Percentiles rank a stretch among this genome's conserved stretches.
Evolutionary conservation across 345 rosid genomes (phyloP).

Genomic region (Ricinus communis): DNA sequence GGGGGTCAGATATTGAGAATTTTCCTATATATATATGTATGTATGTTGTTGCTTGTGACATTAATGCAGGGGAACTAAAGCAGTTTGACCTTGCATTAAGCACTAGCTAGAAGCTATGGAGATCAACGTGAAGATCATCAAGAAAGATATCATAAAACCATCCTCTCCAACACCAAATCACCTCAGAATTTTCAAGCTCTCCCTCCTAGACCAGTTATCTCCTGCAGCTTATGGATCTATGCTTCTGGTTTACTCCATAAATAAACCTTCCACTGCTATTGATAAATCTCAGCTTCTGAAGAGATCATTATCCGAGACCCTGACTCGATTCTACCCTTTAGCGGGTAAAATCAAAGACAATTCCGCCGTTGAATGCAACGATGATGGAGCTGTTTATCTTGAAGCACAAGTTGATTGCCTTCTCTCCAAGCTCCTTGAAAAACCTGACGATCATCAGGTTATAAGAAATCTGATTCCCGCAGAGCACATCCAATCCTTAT

Average conservation of each 20-base stretch:
- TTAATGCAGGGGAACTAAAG: too few relatives aligned
- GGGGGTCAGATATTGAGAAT: too few relatives aligned
- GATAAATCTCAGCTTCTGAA: slow-evolving; percentile 22
- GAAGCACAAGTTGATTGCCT: slow-evolving; percentile 32
- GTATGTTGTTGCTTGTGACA: too few relatives aligned
- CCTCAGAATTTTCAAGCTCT: slow-evolving; percentile 16
- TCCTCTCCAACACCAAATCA: slow-evolving; percentile 17
- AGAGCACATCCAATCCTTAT: slow-evolving; percentile 9
- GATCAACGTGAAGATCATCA: not conserved
- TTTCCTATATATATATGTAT: too few relatives aligned
- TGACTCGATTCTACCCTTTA: slow-evolving; percentile 44
- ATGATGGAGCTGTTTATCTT: slow-evolving; percentile 38
- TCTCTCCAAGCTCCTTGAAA: slow-evolving; percentile 32
- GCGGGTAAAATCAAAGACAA: slow-evolving; percentile 23
- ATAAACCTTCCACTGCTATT: not conserved
- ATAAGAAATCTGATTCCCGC: slow-evolving; percentile 33
- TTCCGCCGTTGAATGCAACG: slow-evolving; percentile 30
- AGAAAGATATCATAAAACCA: slow-evolving; percentile 16
- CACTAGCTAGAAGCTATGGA: not conserved
- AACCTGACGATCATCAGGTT: slow-evolving; percentile 19
- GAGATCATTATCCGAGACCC: slow-evolving; percentile 42
- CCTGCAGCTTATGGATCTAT: slow-evolving; percentile 11
- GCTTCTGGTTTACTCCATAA: slow-evolving; percentile 17
- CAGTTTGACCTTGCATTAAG: too few relatives aligned
- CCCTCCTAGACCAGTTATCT: slow-evolving; percentile 23